Evolutionary conservation across 805 yeast species (phyloP), one percentile per base, ranked within the genome.

Genomic region (Yamadazyma olivae): DNA sequence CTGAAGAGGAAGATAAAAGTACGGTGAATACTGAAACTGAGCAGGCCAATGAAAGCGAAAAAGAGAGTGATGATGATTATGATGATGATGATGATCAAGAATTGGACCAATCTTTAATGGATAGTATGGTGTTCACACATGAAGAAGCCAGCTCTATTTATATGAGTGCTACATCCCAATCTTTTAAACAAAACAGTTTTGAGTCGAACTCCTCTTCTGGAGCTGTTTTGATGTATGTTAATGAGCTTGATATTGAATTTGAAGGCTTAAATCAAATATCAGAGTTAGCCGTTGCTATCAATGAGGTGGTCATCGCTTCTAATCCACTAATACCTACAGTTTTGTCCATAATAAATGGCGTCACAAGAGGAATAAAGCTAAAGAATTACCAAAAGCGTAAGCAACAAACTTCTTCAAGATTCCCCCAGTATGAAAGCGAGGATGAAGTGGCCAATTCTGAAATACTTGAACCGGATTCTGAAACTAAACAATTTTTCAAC

Each of bases 91-190:
- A 50, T 2, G 59, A 52, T 16, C 39, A 38, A 17, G 17, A 35
- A 4, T 18, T 19, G 27, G 42, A 40, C 5, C 49, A 49, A 13
- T 67, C 75, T n/a, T 51, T 80, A 38, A 54, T 70, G 54, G 72
- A 71, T 24, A 81, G 88, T 48, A 71, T 77, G 60, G 64, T 79
- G 24, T 81, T 80, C 51, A 78, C 91, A 1, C 81, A 77, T 36
- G 79, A 75, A 33, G 83, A 81, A 38, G 83, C 86, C 1, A 71
- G 78, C 31, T 79, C 89, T 3, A 71, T 86, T 14, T 87, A 84
- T 52, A 79, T 85, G 90, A 85, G 95, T 57, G 95, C 95, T 2
- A 67, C 82, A 8, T 78, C 86, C 0, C 70, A 74, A 33, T 52
- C 77, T 2, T 61, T 70, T 32, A 46, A 46, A 21, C 15, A 35